These are phyloP conservation scores for Podila verticillata DNA, from an alignment of 192 early-diverging fungal genomes.

Conservation along the genomic window DNA sequence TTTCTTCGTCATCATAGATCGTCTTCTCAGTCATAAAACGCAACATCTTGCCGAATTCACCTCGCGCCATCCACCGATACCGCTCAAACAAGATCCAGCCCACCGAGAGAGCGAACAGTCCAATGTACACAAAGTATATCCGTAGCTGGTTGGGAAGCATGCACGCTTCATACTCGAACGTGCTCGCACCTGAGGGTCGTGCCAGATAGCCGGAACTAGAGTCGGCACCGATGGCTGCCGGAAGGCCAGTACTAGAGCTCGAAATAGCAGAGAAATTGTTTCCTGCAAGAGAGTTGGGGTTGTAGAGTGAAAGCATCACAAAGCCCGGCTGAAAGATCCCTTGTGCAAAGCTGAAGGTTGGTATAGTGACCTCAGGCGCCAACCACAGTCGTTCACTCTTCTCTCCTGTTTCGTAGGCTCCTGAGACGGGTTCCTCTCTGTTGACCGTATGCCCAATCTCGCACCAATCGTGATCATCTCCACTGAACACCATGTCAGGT, in stretches of 20 bases:
- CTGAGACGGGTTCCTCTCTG: neutral
- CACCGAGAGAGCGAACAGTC: slow-evolving; percentile 17
- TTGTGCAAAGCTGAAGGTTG: slow-evolving; percentile 75
- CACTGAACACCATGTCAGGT: slow-evolving; percentile 82
- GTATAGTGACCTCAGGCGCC: slow-evolving; percentile 59
- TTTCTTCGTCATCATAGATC: neutral
- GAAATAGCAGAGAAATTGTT: slow-evolving; percentile 3
- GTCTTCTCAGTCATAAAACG: neutral
- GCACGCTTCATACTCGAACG: slow-evolving; percentile 62
- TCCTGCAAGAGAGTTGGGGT: slow-evolving; percentile 7
- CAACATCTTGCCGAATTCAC: neutral
- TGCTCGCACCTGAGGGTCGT: slow-evolving; percentile 11
- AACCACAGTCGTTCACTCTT: slow-evolving; percentile 1
- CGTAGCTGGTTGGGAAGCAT: slow-evolving; percentile 74
- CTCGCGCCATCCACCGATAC: slow-evolving; percentile 18
- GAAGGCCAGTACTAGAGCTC: slow-evolving; percentile 57
- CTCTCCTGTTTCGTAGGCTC: slow-evolving; percentile 53
- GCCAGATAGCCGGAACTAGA: neutral
- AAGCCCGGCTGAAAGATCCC: slow-evolving; percentile 69
- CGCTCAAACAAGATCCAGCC: slow-evolving; percentile 33
- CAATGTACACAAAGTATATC: slow-evolving; percentile 56
- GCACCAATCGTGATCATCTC: slow-evolving; percentile 97
- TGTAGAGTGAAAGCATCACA: slow-evolving; percentile 41
- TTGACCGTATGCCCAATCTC: slow-evolving; percentile 57
- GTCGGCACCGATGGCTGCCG: slow-evolving; percentile 47